Evolutionary conservation across 257 asterid species (phyloP), one percentile per base, ranked within the genome.

Genomic region (Craterostigma plantagineum): DNA sequence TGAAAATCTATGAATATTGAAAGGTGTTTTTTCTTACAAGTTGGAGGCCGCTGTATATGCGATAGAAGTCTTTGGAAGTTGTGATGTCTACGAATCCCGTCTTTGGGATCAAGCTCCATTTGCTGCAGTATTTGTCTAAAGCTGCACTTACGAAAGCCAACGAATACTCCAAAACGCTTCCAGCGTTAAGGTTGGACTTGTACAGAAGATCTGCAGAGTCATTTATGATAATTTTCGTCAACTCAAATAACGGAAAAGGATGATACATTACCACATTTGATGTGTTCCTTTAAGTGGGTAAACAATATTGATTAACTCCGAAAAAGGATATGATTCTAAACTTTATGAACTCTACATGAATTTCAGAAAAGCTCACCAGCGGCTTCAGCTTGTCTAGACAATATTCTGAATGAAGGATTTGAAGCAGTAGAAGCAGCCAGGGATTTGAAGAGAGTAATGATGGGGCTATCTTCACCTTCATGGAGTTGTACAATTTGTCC

Each of bases 91-190:
- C 70, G 42, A 87, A 87, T 8, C 98, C 98, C 0, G 98, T 82
- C 70, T 66, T 87, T 27, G 98, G 95, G 45, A 78, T 62, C 48
- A 83, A 70, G 47, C 95, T 79, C 98, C 98, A 87, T 66, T 79
- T 82, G 58, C 68, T 76, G 42, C 98, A 87, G 64, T 82, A 87
- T 58, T 82, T 87, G 55, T 87, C 98, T 52, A 87, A 54, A 53
- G 92, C 93, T 43, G 98, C 98, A 70, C 95, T 87, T 30, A 91
- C 79, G 57, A 90, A 90, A 56, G 98, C 98, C 52, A 90, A 92
- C 13, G 95, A 78, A 59, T 83, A 90, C 59, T 90, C 98, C 66
- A 90, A 75, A 51, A 83, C 98, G 52, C 95, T 90, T 65, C 98
- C 98, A 14, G 93, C 85, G 42, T 82, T 76, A 23, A 79, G 76